Evolutionary conservation across 1,139 yeast genomes (phyloP).

Genomic region (Kodamaea sp.): DNA sequence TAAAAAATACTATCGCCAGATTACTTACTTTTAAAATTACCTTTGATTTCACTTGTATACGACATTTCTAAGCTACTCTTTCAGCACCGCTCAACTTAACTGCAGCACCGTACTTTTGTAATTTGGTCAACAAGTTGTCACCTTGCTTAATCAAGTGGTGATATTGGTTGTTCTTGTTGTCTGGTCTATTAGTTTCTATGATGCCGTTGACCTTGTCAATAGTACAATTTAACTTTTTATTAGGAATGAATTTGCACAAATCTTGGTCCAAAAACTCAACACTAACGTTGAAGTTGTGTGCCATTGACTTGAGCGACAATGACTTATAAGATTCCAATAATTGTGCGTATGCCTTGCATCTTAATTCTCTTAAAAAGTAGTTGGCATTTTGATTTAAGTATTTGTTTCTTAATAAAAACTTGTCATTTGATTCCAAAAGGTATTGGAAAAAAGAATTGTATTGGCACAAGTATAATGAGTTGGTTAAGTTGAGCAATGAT

Average conservation of each 20-base stretch:
- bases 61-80: constrained; percentile 34
- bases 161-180: constrained; percentile 91
- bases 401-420: constrained; percentile 68
- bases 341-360: constrained; percentile 94
- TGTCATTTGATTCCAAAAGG: constrained; percentile 74
- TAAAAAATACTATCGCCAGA: not conserved
- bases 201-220: constrained; percentile 95
- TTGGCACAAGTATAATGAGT: constrained; percentile 85
- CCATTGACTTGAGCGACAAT: constrained; percentile 87
- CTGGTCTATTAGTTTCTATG: constrained; percentile 93
- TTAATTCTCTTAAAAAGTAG: constrained; percentile 84
- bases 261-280: constrained; percentile 81
- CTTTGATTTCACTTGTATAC: not conserved
- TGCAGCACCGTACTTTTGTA: constrained; percentile 96
- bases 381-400: constrained; percentile 77
- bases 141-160: constrained; percentile 88
- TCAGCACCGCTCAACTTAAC: constrained; percentile 94
- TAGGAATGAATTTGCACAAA: constrained; percentile 86
- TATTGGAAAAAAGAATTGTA: constrained; percentile 77
- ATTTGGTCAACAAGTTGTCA: constrained; percentile 84
- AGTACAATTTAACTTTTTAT: constrained; percentile 89
- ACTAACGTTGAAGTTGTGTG: constrained; percentile 84
- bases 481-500: constrained; percentile 80
- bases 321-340: constrained; percentile 92
- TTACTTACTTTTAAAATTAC: not conserved